Percentiles rank a stretch among this genome's conserved stretches.
Conservation (phyloP, 495 filamentous ascomycete genomes). For the Bathelium albidoporum region DNA sequence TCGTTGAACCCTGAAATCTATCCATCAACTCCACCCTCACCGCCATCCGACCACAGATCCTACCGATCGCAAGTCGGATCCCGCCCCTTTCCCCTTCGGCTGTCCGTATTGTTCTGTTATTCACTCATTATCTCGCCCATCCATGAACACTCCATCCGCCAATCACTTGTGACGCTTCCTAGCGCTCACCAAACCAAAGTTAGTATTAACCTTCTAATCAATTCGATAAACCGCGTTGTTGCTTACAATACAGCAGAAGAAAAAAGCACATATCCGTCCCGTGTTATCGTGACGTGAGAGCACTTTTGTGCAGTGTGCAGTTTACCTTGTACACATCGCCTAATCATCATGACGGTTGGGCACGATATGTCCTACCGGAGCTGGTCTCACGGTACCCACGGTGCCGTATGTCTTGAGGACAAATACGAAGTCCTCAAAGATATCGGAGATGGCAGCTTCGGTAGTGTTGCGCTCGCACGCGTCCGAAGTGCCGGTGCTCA, state of each 20-base stretch:
- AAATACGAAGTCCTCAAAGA: conserved; percentile 96
- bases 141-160: not conserved
- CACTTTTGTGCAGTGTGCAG: not conserved
- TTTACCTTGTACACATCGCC: not conserved
- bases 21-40: not conserved
- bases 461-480: conserved; percentile 84
- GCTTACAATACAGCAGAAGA: not conserved
- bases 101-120: not conserved
- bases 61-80: not conserved
- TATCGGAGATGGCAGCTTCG: conserved; percentile 97
- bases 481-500: conserved; percentile 81
- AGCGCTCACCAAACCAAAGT: not conserved
- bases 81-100: not conserved
- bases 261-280: not conserved
- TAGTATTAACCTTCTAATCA: not conserved
- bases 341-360: conserved; percentile 23
- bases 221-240: not conserved
- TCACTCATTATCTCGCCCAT: not conserved
- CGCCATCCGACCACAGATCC: not conserved
- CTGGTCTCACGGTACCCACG: conserved; percentile 19
- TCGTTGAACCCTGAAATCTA: conserved; percentile 6
- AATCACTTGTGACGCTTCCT: not conserved
- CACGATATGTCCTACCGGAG: conserved; percentile 29
- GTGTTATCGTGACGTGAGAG: not conserved
- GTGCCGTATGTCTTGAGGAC: conserved; percentile 41